Base-by-base conservation (phyloP, 2,329 filamentous ascomycete species). In the Colletotrichum sp. region DNA sequence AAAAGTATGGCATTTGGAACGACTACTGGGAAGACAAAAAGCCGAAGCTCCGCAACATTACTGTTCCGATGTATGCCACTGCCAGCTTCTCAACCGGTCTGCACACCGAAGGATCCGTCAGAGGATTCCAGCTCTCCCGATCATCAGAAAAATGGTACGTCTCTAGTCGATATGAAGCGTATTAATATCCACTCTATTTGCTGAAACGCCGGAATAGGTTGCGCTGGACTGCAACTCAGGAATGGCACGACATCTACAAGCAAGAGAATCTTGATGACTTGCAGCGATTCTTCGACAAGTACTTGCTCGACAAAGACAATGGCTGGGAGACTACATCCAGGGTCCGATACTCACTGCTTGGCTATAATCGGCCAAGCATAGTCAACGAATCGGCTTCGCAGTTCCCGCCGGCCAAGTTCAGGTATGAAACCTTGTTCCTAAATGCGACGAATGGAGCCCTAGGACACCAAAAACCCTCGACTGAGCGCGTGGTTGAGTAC, bases 1-100 rank as follows among this genome's bases (percentile, higher is more conserved):
- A 78, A 18, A 78, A 80, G 77, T 60, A 60, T 32, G 26, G 57
- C 4, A 71, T 75, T 30, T 77, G 78, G 12, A 69, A 76, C 2
- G 78, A 78, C 32, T 59, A 18, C 4, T 81, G 78, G 74, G 79
- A 78, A 78, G 76, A 79, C 26, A 75, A 79, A 24, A 80, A 78
- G 60, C 60, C 77, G 8, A 74, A 75, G 10, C 77, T 78, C 26
- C 74, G 78, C 75, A 69, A 55, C 14, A 74, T 75, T 21, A 75
- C 78, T 13, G 48, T 79, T 6, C 79, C 79, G 7, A 75, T 72
- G 7, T 81, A 79, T 63, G 76, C 80, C 5, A 74, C 76, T 1
- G 79, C 68, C 2, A 78, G 77, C 7, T 81, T 30, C n/a, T 48
- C 64, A 6, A 55, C 26, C 3, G 57, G 57, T 0, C 8, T 60